Percentiles rank a stretch among this genome's conserved stretches.
Evolutionary conservation across 805 yeast genomes (phyloP).

Genomic region (Myxozyma vanderwaltii): DNA sequence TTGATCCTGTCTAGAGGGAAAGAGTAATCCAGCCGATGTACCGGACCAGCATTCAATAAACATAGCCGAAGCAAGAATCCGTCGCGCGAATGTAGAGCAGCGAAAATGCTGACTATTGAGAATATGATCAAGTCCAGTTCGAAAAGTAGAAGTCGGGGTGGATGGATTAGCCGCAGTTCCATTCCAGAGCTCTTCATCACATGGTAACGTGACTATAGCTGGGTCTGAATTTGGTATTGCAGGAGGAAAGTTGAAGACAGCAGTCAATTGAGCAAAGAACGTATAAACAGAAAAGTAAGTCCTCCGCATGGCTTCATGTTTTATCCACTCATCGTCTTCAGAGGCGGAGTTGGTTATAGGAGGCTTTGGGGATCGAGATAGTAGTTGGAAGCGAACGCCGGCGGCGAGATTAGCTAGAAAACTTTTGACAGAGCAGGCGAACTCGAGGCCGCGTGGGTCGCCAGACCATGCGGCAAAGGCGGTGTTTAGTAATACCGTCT

Average conservation of each 20-base stretch:
- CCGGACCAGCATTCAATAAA: constrained; percentile 34
- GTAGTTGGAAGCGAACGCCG: constrained; percentile 21
- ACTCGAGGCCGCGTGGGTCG: constrained; percentile 41
- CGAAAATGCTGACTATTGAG: constrained; percentile 15
- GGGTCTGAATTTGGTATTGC: constrained; percentile 33
- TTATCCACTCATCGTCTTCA: constrained; percentile 39
- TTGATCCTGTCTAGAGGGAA: constrained; percentile 18
- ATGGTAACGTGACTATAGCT: constrained; percentile 37
- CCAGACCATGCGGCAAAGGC: constrained; percentile 41
- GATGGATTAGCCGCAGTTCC: constrained; percentile 32
- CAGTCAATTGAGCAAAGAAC: constrained; percentile 39
- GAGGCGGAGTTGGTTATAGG: constrained; percentile 15
- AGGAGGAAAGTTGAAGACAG: constrained; percentile 39
- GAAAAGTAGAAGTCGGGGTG: constrained; percentile 24
- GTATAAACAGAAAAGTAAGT: constrained; percentile 40
- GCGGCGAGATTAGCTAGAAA: constrained; percentile 34
- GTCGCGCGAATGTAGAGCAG: constrained; percentile 34
- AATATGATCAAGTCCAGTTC: constrained; percentile 30
- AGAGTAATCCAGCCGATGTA: constrained; percentile 10
- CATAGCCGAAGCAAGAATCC: constrained; percentile 38
- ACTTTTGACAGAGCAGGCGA: constrained; percentile 37
- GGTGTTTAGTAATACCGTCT: constrained; percentile 38
- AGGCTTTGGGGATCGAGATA: constrained; percentile 16
- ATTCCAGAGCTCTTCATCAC: constrained; percentile 42
- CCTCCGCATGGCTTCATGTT: constrained; percentile 39